Evolutionary conservation across 2,329 filamentous ascomycete species (phyloP), one percentile per base, ranked within the genome.

Genomic region (Ceratocystiopsis sp.): DNA sequence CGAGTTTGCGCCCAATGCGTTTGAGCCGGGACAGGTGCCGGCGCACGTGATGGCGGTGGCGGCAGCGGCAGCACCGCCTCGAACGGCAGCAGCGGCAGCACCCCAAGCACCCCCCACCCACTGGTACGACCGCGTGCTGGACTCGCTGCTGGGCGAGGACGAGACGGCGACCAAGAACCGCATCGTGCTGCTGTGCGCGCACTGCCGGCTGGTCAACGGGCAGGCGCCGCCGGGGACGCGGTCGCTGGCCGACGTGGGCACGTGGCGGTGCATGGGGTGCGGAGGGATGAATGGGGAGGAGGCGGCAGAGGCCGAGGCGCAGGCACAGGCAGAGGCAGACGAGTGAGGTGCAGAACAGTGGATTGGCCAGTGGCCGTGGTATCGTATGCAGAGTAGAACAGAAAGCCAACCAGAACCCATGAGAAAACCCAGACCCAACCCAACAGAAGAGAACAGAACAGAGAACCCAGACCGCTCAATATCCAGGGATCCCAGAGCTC

Each of bases 71-170:
- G 68, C 45, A n/a, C n/a, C n/a, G n/a, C n/a, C n/a, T n/a, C n/a
- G n/a, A n/a, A n/a, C n/a, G n/a, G 19, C 19, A 7, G 19, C 19
- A 4, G 19, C 19, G 19, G 19, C 19, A 21, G 4, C 19, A 7
- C 19, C 19, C 19, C 19, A 4, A 7, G 19, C 19, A 21, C 19
- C 19, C 19, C 19, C 19, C 19, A 58, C 76, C 15, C 78, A 82
- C 55, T 98, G 91, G 91, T 98, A 96, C 61, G 91, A 98, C 58
- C 77, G 89, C 44, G 78, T 98, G 42, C 68, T 98, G 45, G 91
- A 98, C 55, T 75, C 93, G 0, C 74, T 98, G 21, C 71, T 98
- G 0, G 91, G 91, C 41, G 91, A 98, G 56, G 91, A 98, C 54
- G 91, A 98, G 61, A 93, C 84, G 5, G 78, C 83, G 13, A 75